A percentile compares a stretch with the other conserved stretches of the same genome.
Conservation (phyloP, 1,284 basidiomycete genomes). For the Cronartium ribicola region DNA sequence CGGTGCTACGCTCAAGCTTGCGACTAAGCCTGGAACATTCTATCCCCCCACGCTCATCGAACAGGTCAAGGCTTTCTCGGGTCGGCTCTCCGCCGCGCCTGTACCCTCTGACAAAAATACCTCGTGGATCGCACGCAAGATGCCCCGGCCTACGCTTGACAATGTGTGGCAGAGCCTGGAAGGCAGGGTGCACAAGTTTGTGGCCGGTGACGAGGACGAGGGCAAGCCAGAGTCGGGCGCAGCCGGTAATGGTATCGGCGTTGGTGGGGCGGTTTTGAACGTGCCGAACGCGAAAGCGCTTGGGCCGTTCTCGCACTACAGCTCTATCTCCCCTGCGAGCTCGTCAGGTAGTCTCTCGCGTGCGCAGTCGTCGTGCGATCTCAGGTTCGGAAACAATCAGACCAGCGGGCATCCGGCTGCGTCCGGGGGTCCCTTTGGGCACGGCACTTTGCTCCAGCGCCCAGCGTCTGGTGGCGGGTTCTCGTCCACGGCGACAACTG, state of each 20-base stretch:
- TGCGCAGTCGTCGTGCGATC: conserved; percentile 49
- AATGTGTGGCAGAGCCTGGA: conserved; percentile 89
- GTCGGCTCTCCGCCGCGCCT: conserved; percentile 72
- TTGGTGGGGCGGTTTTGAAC: conserved; percentile 44
- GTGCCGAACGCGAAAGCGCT: conserved; percentile 51
- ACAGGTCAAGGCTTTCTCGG: conserved; percentile 73
- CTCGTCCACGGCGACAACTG: conserved; percentile 19
- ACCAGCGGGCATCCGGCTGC: conserved; percentile 13
- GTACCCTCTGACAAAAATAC: conserved; percentile 62
- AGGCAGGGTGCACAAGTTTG: conserved; percentile 90
- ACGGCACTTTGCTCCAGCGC: conserved; percentile 23
- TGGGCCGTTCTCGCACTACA: conserved; percentile 91
- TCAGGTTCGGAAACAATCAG: conserved; percentile 29
- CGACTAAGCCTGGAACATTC: conserved; percentile 63
- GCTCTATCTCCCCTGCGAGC: conserved; percentile 75
- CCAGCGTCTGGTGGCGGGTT: conserved; percentile 35
- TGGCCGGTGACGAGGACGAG: conserved; percentile 74
- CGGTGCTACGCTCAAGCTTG: conserved; percentile 60
- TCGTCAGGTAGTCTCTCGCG: conserved; percentile 51
- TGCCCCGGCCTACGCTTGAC: conserved; percentile 76
- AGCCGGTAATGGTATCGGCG: conserved; percentile 44
- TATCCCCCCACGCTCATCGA: conserved; percentile 66
- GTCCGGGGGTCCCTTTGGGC: conserved; percentile 13
- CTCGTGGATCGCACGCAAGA: conserved; percentile 69
- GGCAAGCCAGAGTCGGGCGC: conserved; percentile 49